These are phyloP conservation scores for Triglochin maritima DNA, from an alignment of 106 monocot genomes.

Conservation along the genomic window DNA sequence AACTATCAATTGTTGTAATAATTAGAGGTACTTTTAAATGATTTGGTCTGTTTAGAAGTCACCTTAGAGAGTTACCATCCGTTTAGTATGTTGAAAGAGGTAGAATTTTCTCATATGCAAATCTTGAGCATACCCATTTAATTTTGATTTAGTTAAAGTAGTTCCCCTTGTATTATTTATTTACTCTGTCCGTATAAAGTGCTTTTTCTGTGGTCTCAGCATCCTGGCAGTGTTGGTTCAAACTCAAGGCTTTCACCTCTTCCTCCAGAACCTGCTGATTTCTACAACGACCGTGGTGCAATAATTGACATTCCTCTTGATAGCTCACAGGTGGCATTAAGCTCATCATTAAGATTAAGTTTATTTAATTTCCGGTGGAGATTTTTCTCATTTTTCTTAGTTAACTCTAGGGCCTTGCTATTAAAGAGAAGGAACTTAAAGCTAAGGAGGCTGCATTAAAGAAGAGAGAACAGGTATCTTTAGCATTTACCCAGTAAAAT, in stretches of 20 bases:
- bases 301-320: conserved; percentile 83
- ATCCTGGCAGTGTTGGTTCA: conserved; percentile 62
- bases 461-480: conserved; percentile 71
- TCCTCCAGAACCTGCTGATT: conserved; percentile 89
- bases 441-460: conserved; percentile 70
- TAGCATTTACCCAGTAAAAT: background rate
- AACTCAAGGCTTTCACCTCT: conserved; percentile 88
- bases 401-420: conserved; percentile 43
- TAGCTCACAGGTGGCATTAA: conserved; percentile 35
- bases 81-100: no score
- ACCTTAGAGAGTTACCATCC: no score
- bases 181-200: no score
- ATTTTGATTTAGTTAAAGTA: no score
- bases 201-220: conserved; percentile 15
- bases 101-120: no score
- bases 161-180: no score
- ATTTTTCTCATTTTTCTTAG: background rate
- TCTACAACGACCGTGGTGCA: conserved; percentile 58
- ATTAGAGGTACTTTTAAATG: no score
- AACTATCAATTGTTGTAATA: no score
- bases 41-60: no score
- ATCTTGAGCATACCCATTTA: no score
- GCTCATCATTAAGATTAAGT: background rate
- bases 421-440: conserved; percentile 71
- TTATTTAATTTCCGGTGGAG: background rate